Percentiles rank a stretch among this genome's conserved stretches.
These are phyloP conservation scores for Oldenlandia corymbosa DNA, from an alignment of 257 asterid genomes.

Conservation along the genomic window DNA sequence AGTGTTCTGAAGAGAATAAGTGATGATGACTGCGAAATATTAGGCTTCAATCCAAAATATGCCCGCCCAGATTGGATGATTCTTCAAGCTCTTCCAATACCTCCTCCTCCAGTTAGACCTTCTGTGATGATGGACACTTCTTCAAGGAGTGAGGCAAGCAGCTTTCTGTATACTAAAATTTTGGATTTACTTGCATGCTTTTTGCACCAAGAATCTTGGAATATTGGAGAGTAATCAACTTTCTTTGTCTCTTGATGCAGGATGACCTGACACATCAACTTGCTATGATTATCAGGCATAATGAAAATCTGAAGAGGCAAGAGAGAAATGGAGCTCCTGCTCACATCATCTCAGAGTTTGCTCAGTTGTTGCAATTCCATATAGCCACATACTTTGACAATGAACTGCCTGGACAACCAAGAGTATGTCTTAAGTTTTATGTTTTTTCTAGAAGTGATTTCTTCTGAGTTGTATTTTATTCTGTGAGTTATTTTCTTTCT, in stretches of 20 bases:
- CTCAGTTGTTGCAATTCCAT: constrained; percentile 94
- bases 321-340: constrained; percentile 99
- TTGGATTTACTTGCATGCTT: too few species aligned
- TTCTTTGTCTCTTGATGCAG: constrained; percentile 40
- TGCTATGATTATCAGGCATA: constrained; percentile 96
- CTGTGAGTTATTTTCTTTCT: constrained; percentile 19
- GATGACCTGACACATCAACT: constrained; percentile 98
- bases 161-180: constrained; percentile 6
- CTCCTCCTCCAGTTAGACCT: constrained; percentile 99
- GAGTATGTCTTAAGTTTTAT: constrained; percentile 46
- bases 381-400: constrained; percentile 98
- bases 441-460: neutral
- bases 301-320: constrained; percentile 92
- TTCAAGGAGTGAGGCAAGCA: constrained; percentile 91
- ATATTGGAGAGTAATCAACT: constrained; percentile 20
- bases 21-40: constrained; percentile 72
- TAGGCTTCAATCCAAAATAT: constrained; percentile 84
- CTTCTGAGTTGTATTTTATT: constrained; percentile 12
- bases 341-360: constrained; percentile 94
- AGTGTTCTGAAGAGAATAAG: constrained; percentile 84
- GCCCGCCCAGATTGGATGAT: constrained; percentile 99
- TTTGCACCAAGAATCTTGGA: neutral
- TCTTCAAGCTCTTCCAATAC: constrained; percentile 97
- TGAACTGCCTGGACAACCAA: constrained; percentile 97
- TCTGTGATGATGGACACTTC: constrained; percentile 99